Base-by-base conservation (phyloP, 805 yeast species). In the Candida ponderosae region DNA sequence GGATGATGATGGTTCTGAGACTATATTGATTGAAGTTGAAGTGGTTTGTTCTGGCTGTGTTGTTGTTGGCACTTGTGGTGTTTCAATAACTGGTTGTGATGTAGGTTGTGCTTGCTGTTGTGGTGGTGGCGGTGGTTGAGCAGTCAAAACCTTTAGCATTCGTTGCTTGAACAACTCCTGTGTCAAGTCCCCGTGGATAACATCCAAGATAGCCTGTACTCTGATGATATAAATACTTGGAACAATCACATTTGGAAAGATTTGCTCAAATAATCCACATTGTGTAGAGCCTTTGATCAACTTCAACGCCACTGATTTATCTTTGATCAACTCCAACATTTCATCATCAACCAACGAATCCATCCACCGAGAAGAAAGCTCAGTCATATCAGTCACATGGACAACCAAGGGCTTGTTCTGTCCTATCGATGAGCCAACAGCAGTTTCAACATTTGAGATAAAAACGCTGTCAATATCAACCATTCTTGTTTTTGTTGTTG, bases 201-300 rank as follows among this genome's bases (percentile, higher is more conserved):
- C 46, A 33, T 68, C 76, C 26, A 72, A 42, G 5, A 77, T 61
- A 29, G 59, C 52, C 6, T 81, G 76, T 10, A 62, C 57, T 26
- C 54, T 58, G n/a, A 83, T 63, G 13, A 80, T 58, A 48, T 74
- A 69, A 18, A 81, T 59, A 43, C 83, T 68, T 2, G 89, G 89
- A 4, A 68, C 63, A 1, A 47, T 49, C 7, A 68, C 60, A 15
- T 64, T 57, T 3, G 76, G 76, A 43, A 77, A 79, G n/a, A 80
- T 59, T 42, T 76, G 78, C 27, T 66, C 60, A 47, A 81, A 78
- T 44, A 62, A 60, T 1, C 42, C 48, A 41, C 63, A 76, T 41
- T 76, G 74, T 1, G 50, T 47, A 2, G 77, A 57, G 4, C 59
- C 68, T 33, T 63, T 57, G 1, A 50, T 28, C 18, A 79, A 50